Evolutionary conservation across 495 filamentous ascomycete species (phyloP).

Genomic region (Penicillium nucicola): DNA sequence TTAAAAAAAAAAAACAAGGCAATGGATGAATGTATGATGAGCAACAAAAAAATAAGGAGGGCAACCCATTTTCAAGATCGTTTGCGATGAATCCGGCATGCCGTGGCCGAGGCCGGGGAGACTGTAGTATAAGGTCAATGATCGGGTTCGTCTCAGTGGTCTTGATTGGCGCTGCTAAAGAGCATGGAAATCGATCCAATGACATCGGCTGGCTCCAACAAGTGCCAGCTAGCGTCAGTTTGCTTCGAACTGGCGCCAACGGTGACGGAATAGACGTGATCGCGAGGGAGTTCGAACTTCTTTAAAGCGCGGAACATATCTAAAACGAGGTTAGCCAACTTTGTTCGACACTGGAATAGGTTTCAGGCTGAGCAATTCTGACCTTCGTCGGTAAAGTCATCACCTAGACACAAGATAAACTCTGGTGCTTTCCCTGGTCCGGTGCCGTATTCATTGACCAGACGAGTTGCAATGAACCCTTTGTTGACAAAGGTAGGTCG

Average conservation of each 20-base stretch:
- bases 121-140: too few relatives aligned
- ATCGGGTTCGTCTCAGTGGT: conserved; percentile 16
- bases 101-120: too few relatives aligned
- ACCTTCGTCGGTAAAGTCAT: conserved; percentile 98
- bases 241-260: conserved; percentile 84
- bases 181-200: conserved; percentile 74
- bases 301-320: conserved; percentile 66
- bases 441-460: conserved; percentile 62
- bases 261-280: conserved; percentile 79
- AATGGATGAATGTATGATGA: too few relatives aligned
- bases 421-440: conserved; percentile 56
- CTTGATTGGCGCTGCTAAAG: conserved; percentile 40
- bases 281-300: conserved; percentile 50
- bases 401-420: conserved; percentile 85
- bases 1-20: too few relatives aligned
- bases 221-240: conserved; percentile 81
- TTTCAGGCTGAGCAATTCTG: conserved; percentile 36
- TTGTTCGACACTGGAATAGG: not conserved
- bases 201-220: conserved; percentile 83
- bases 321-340: conserved; percentile 18
- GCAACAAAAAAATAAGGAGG: too few relatives aligned
- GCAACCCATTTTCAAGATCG: too few relatives aligned
- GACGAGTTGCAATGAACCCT: conserved; percentile 79
- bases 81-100: too few relatives aligned
- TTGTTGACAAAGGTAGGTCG: conserved; percentile 96